Conservation (phyloP, 148 eudicot genomes). For the Heliosperma pusillum region DNA sequence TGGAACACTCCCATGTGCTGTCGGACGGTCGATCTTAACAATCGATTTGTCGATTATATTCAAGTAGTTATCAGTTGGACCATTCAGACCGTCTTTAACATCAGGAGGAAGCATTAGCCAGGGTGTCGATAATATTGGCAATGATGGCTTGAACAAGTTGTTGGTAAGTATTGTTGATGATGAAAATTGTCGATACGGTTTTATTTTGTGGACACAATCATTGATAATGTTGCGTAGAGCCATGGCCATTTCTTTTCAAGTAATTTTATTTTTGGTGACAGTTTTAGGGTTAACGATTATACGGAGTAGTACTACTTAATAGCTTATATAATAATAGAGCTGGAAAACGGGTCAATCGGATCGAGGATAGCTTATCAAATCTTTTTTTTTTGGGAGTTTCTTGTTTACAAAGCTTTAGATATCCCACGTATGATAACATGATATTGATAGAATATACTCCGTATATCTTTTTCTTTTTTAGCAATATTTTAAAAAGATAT, state of each 20-base stretch:
- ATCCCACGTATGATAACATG: too few relatives aligned
- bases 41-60: neutral
- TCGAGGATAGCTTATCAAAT: neutral
- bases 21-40: neutral
- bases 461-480: too few relatives aligned
- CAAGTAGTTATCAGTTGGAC: neutral
- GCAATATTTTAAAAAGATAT: neutral
- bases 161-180: neutral
- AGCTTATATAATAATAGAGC: too few relatives aligned
- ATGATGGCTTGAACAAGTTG: neutral
- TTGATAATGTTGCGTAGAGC: neutral
- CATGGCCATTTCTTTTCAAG: too few relatives aligned
- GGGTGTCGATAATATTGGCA: neutral
- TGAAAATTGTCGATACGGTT: neutral
- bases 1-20: neutral
- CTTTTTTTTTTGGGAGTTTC: neutral
- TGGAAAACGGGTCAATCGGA: too few relatives aligned
- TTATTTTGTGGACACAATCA: neutral
- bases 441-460: too few relatives aligned
- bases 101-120: constrained; percentile 8
- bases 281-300: too few relatives aligned
- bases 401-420: too few relatives aligned
- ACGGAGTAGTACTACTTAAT: too few relatives aligned
- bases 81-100: constrained; percentile 4
- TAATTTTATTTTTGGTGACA: too few relatives aligned